Conservation (phyloP, 225 moss, liverwort and hornwort genomes). For the Antitrichia curtipendula region DNA sequence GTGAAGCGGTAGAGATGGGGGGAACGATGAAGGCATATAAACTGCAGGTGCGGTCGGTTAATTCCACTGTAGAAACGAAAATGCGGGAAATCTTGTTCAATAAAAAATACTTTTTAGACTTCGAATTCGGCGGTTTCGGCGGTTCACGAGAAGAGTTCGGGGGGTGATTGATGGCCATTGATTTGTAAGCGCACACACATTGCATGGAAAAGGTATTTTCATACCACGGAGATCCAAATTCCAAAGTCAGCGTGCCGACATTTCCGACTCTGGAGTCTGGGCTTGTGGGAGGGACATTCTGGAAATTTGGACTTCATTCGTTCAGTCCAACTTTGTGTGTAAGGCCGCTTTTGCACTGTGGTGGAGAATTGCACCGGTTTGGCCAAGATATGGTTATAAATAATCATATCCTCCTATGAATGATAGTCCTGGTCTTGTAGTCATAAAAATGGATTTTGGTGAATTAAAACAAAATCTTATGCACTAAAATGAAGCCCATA, state of each 20-base stretch:
- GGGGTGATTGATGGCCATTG: background rate
- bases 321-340: background rate
- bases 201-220: background rate
- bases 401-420: no score
- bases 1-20: background rate
- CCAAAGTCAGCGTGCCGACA: background rate
- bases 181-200: background rate
- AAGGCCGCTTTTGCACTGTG: background rate
- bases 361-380: background rate
- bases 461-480: no score
- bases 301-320: background rate
- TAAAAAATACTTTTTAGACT: background rate
- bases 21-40: background rate
- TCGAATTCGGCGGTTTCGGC: background rate
- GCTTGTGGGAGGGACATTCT: background rate
- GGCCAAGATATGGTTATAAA: no score
- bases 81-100: background rate
- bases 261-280: background rate
- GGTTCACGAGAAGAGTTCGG: constrained; percentile 3
- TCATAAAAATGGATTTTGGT: no score
- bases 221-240: background rate
- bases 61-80: background rate
- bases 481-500: no score
- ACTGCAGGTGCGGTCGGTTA: background rate
- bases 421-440: no score